Percentiles rank a stretch among this genome's conserved stretches.
These are phyloP conservation scores for Trichoderma virens DNA, from an alignment of 495 filamentous ascomycete species.

Conservation along the genomic window DNA sequence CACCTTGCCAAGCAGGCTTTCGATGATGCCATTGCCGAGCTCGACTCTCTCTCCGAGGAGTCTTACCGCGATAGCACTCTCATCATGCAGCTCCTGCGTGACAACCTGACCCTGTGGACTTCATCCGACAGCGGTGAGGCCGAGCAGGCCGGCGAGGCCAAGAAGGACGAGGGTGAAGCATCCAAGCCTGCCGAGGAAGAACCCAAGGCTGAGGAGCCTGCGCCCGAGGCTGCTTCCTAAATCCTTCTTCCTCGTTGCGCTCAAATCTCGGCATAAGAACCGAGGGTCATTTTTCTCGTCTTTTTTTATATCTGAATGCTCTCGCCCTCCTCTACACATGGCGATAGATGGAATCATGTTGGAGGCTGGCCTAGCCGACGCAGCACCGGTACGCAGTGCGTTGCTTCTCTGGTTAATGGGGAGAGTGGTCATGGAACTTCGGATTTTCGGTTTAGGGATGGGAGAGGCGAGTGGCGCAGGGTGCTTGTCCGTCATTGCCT, in stretches of 20 bases:
- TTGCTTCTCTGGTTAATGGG: slow-evolving; percentile 5
- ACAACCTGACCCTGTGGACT: slow-evolving; percentile 99
- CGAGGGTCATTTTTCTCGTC: not conserved
- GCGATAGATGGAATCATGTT: slow-evolving; percentile 8
- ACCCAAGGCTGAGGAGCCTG: slow-evolving; percentile 42
- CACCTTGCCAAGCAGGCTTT: slow-evolving; percentile 99
- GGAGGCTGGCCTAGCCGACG: slow-evolving; percentile 2
- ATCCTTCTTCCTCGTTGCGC: not conserved
- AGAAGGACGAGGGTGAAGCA: slow-evolving; percentile 50
- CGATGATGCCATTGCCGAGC: slow-evolving; percentile 98
- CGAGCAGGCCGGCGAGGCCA: slow-evolving; percentile 57
- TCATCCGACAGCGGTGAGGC: slow-evolving; percentile 86
- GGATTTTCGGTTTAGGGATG: slow-evolving; percentile 2
- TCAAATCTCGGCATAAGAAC: slow-evolving; percentile 7
- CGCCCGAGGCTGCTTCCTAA: slow-evolving; percentile 29
- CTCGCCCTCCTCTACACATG: not conserved
- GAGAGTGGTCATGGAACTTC: slow-evolving; percentile 1
- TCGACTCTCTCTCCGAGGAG: slow-evolving; percentile 97
- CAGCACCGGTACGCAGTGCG: not conserved
- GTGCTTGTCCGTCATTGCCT: slow-evolving; percentile 2
- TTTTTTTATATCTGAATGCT: slow-evolving; percentile 1
- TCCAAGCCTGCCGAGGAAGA: slow-evolving; percentile 37
- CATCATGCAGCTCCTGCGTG: slow-evolving; percentile 99
- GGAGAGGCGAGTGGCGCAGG: slow-evolving; percentile 5
- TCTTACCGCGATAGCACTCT: slow-evolving; percentile 99